Evolutionary conservation across 176 grass and related monocot genomes (phyloP).

Genomic region (Thinopyrum elongatum): DNA sequence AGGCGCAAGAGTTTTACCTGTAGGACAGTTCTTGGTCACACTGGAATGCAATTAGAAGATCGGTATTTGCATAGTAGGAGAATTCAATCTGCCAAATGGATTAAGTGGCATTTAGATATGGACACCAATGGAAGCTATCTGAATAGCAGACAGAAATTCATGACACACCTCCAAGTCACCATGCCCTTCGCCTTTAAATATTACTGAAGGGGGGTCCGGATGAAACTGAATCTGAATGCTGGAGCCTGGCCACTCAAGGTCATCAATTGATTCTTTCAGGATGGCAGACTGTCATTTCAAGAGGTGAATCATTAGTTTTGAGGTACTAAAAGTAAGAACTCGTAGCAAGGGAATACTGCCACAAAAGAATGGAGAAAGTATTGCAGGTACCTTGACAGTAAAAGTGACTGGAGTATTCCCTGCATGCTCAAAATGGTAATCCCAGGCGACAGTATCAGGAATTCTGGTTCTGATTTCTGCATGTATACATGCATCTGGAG

Average conservation of each 20-base stretch:
- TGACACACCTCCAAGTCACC: slow-evolving; percentile 83
- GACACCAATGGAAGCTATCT: not conserved
- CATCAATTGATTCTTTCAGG: slow-evolving; percentile 89
- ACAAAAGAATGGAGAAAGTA: slow-evolving; percentile 14
- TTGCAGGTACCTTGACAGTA: slow-evolving; percentile 59
- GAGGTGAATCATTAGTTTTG: not conserved
- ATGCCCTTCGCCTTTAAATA: slow-evolving; percentile 81
- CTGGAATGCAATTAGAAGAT: slow-evolving; percentile 83
- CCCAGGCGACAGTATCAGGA: slow-evolving; percentile 85
- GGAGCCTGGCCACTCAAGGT: slow-evolving; percentile 92
- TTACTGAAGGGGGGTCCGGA: slow-evolving; percentile 67
- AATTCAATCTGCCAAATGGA: slow-evolving; percentile 61
- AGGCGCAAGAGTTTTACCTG: slow-evolving; percentile 41
- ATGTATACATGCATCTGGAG: slow-evolving; percentile 73
- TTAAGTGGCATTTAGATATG: not conserved
- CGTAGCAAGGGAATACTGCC: not conserved
- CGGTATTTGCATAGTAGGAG: slow-evolving; percentile 71
- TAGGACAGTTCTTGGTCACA: slow-evolving; percentile 64
- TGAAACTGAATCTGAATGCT: slow-evolving; percentile 78
- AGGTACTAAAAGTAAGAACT: not conserved
- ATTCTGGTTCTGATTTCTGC: slow-evolving; percentile 99
- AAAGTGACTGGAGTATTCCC: slow-evolving; percentile 75
- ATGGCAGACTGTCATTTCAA: slow-evolving; percentile 60
- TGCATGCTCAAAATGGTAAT: slow-evolving; percentile 76
- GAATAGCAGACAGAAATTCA: not conserved